A percentile compares a stretch with the other conserved stretches of the same genome.
Evolutionary conservation across 495 filamentous ascomycete species (phyloP).

Genomic region (Aspergillus leporis): DNA sequence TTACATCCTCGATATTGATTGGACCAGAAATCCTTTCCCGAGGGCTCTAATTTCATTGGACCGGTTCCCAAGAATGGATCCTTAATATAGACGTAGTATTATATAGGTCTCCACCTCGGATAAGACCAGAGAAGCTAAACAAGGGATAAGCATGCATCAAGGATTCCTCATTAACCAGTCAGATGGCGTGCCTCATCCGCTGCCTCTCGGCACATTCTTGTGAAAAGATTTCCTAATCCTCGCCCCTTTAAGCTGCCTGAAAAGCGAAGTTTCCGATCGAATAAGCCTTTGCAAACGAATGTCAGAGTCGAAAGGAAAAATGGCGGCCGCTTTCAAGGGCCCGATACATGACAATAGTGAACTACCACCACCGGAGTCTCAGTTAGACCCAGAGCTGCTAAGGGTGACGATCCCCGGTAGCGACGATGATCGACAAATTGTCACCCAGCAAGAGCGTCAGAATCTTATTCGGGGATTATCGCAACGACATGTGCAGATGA

Average conservation of each 20-base stretch:
- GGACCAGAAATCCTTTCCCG: too few species aligned
- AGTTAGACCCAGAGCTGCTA: not conserved
- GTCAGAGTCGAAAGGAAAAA: not conserved
- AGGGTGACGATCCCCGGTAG: not conserved
- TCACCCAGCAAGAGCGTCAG: slow-evolving; percentile 17
- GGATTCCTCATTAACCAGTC: not conserved
- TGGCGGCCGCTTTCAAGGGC: not conserved
- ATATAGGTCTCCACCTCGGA: not conserved
- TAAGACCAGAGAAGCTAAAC: not conserved
- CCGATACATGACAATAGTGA: not conserved
- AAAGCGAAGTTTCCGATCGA: too few species aligned
- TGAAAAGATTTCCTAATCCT: not conserved
- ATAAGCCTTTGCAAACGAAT: too few species aligned
- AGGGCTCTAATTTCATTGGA: too few species aligned
- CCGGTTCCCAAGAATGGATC: too few species aligned
- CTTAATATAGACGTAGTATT: too few species aligned
- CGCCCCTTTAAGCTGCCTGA: too few species aligned
- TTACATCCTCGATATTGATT: too few species aligned
- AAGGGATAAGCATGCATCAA: not conserved
- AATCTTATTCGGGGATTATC: slow-evolving; percentile 35
- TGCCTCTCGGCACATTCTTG: not conserved
- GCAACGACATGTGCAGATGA: slow-evolving; percentile 58
- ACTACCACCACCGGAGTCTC: not conserved
- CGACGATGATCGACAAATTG: slow-evolving; percentile 9
- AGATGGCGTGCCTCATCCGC: not conserved